Percentiles rank a stretch among this genome's conserved stretches.
Evolutionary conservation across 2,329 filamentous ascomycete genomes (phyloP).

Genomic region (Xylaria sp.): DNA sequence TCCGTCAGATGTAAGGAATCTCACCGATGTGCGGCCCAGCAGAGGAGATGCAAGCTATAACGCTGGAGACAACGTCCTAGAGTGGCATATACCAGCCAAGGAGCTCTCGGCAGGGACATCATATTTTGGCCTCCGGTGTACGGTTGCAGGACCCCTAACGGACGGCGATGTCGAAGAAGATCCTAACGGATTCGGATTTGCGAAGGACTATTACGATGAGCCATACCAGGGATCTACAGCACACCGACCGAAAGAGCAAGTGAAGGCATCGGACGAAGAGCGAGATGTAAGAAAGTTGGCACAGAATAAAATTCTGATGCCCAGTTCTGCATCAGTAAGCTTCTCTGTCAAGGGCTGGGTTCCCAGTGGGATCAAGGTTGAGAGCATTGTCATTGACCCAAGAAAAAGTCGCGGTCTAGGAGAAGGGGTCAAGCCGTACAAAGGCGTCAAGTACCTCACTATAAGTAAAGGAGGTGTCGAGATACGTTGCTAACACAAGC

Average conservation of each 20-base stretch:
- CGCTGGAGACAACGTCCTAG: conserved; percentile 75
- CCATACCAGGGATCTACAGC: conserved; percentile 63
- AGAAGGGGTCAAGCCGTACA: conserved; percentile 92
- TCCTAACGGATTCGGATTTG: conserved; percentile 63
- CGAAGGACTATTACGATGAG: conserved; percentile 65
- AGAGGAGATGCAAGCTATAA: conserved; percentile 87
- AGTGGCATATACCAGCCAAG: conserved; percentile 85
- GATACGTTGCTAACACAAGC: conserved; percentile 63
- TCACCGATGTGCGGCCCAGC: conserved; percentile 83
- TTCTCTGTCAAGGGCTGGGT: conserved; percentile 77
- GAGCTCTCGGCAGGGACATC: conserved; percentile 75
- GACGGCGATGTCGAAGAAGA: conserved; percentile 60
- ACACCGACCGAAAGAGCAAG: conserved; percentile 49
- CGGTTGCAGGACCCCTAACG: conserved; percentile 74
- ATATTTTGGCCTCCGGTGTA: conserved; percentile 81
- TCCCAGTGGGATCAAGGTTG: conserved; percentile 73
- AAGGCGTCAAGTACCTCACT: conserved; percentile 97
- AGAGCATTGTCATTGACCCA: conserved; percentile 75
- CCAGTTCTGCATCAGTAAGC: conserved; percentile 78
- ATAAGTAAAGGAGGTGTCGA: conserved; percentile 73
- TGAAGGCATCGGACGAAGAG: conserved; percentile 53
- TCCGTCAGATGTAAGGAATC: conserved; percentile 80
- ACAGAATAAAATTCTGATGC: conserved; percentile 82
- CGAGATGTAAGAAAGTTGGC: conserved; percentile 68
- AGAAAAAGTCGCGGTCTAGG: conserved; percentile 87